Conservation (phyloP, 352 stramenopile species). For the Pelagophyceae sp. region DNA sequence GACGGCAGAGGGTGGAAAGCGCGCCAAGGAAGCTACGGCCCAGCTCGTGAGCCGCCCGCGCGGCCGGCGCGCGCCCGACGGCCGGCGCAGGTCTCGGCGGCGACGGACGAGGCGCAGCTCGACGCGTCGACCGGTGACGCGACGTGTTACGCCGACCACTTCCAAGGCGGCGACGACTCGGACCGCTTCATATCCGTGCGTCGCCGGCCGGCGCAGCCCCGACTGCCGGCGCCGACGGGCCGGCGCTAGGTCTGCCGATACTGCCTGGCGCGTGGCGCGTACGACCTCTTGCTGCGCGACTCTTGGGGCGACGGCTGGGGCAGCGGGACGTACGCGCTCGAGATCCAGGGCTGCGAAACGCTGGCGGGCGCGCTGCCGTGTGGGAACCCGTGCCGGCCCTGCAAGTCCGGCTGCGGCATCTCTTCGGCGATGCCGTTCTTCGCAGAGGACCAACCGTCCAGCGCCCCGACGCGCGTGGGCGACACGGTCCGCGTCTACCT, state of each 20-base stretch:
- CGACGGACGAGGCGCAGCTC: not conserved
- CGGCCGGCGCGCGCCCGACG: not conserved
- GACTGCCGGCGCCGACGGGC: not conserved
- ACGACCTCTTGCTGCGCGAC: not conserved
- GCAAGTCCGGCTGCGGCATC: not conserved
- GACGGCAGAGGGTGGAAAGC: not conserved
- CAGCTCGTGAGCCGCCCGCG: not conserved
- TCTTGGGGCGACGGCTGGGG: conserved; percentile 9
- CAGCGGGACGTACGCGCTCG: not conserved
- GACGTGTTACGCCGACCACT: not conserved
- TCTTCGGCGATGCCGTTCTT: not conserved
- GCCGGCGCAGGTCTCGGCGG: not conserved
- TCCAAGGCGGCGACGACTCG: not conserved
- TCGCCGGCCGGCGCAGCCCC: not conserved
- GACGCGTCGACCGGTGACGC: not conserved
- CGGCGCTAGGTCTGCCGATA: not conserved
- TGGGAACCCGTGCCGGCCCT: not conserved
- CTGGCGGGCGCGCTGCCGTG: not conserved
- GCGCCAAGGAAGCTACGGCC: not conserved
- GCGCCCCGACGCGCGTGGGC: not conserved
- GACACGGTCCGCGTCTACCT: not conserved
- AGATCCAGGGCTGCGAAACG: not conserved
- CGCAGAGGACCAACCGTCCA: not conserved
- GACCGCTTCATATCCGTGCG: no score
- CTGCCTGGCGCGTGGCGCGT: not conserved